A percentile compares a stretch with the other conserved stretches of the same genome.
Conservation (phyloP, 2,329 filamentous ascomycete species). For the Phaeophleospora eucalypticola region DNA sequence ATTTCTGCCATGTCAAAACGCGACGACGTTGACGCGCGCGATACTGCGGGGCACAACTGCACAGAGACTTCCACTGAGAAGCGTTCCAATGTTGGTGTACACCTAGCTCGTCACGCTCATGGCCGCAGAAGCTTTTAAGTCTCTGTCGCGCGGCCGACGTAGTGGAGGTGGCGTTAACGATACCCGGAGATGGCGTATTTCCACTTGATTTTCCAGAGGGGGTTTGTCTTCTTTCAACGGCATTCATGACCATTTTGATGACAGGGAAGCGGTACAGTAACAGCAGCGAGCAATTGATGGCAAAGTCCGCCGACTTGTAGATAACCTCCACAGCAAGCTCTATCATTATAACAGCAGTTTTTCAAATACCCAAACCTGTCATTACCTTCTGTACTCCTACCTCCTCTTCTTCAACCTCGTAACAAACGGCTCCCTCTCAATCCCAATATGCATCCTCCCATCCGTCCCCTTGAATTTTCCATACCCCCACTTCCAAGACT, state of each 20-base stretch:
- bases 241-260: no score
- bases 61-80: conserved; percentile 1
- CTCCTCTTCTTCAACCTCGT: neutral
- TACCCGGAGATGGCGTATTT: neutral
- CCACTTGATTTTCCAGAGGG: neutral
- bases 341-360: neutral
- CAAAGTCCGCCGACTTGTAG: no score
- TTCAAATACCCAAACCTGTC: neutral
- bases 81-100: neutral
- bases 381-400: neutral
- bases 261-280: no score
- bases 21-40: neutral
- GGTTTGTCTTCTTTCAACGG: no score
- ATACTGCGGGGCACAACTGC: conserved; percentile 4
- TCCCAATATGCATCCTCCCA: conserved; percentile 47
- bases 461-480: conserved; percentile 50
- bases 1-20: conserved; percentile 27
- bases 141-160: neutral
- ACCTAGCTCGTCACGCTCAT: neutral
- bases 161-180: neutral
- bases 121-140: conserved; percentile 5
- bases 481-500: conserved; percentile 41
- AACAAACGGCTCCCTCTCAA: conserved; percentile 48
- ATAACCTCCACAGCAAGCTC: no score
- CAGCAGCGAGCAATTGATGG: no score